Evolutionary conservation across 345 rosid genomes (phyloP).

Genomic region (Citrus maxima): DNA sequence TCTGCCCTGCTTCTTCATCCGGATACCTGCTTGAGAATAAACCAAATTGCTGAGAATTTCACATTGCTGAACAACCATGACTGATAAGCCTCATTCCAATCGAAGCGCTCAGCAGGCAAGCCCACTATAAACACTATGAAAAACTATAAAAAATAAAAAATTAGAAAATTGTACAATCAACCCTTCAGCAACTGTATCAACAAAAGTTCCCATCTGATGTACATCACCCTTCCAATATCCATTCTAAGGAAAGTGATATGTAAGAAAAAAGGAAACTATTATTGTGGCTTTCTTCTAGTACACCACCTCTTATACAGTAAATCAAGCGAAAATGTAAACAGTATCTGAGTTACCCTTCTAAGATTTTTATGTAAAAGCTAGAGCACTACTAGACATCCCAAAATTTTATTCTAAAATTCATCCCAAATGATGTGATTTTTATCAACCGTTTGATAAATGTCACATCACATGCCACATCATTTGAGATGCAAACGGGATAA

Average conservation of each 20-base stretch:
- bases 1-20: slow-evolving; percentile 91
- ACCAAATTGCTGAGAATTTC: background rate
- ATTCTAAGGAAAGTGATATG: background rate
- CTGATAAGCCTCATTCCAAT: background rate
- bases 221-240: background rate
- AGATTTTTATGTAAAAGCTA: background rate
- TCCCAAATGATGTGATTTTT: too few relatives aligned
- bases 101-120: background rate
- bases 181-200: background rate
- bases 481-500: too few relatives aligned
- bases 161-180: background rate
- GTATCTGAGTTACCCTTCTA: too few relatives aligned
- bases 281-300: too few relatives aligned
- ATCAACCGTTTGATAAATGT: too few relatives aligned
- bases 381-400: too few relatives aligned
- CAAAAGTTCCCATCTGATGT: background rate
- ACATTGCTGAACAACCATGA: background rate
- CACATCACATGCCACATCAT: too few relatives aligned
- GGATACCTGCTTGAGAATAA: slow-evolving; percentile 56
- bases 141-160: too few relatives aligned
- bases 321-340: too few relatives aligned
- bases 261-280: background rate
- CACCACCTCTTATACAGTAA: background rate
- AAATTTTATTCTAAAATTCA: too few relatives aligned
- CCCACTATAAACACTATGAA: background rate